phyloP scores from a whole-genome alignment of 140 eudicot genomes.

The Cichorium intybus region DNA sequence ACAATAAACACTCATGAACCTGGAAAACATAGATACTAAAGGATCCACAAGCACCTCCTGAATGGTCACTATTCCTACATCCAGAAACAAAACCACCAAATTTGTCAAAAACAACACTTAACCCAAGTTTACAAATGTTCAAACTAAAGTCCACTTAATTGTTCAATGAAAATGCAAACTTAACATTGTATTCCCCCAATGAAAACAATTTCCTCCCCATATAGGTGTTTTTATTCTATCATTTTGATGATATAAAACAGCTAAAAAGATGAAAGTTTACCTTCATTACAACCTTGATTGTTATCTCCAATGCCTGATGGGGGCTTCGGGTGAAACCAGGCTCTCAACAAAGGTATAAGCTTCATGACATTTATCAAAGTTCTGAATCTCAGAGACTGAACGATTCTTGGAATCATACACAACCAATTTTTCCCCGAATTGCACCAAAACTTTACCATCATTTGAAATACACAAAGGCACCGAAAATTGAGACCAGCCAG shows the following conservation, averaged over 20 bases:
- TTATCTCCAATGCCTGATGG: conserved; percentile 1
- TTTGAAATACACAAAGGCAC: conserved; percentile 34
- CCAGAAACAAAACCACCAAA: conserved; percentile 6
- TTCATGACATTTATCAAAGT: conserved; percentile 30
- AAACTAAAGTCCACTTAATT: too few relatives aligned
- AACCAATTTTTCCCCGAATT: conserved; percentile 12
- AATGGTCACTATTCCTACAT: conserved; percentile 4
- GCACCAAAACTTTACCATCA: conserved; percentile 42
- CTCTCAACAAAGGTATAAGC: conserved; percentile 45
- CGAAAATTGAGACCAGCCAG: conserved; percentile 18
- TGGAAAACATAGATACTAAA: background rate
- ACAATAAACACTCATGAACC: background rate
- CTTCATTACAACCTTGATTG: background rate
- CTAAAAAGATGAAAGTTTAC: conserved; percentile 12
- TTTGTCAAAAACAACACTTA: background rate
- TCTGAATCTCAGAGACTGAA: conserved; percentile 14
- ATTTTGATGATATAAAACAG: too few relatives aligned
- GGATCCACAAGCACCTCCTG: background rate
- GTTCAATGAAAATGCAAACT: too few relatives aligned
- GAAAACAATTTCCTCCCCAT: too few relatives aligned
- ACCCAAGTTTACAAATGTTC: too few relatives aligned
- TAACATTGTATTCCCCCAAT: too few relatives aligned
- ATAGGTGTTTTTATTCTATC: too few relatives aligned
- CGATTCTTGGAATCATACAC: conserved; percentile 38
- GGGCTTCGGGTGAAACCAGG: conserved; percentile 38